phyloP scores from a whole-genome alignment of 2,329 filamentous ascomycete genomes.

The Stylonectria norvegica region DNA sequence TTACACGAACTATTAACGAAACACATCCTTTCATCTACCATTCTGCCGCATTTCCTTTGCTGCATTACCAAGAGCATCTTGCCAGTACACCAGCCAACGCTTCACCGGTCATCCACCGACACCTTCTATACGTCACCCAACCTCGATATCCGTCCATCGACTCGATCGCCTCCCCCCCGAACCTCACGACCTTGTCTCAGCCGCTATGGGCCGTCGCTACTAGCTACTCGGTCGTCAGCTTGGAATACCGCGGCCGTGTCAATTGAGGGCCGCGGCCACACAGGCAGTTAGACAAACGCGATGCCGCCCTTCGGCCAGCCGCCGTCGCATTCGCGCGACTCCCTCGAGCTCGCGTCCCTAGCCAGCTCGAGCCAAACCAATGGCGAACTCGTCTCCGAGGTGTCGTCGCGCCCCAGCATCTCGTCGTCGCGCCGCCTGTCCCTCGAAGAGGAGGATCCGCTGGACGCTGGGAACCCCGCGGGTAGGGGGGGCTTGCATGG shows the following conservation, averaged over 20 bases:
- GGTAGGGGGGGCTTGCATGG: constrained; percentile 30
- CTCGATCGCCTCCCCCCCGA: constrained; percentile 8
- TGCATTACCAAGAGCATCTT: background rate
- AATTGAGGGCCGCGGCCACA: constrained; percentile 10
- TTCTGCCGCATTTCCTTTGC: background rate
- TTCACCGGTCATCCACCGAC: background rate
- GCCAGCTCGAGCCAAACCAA: constrained; percentile 67
- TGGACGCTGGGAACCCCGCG: constrained; percentile 56
- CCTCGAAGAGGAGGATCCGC: constrained; percentile 75
- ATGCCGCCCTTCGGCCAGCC: constrained; percentile 40
- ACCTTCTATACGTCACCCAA: constrained; percentile 14
- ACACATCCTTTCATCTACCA: background rate
- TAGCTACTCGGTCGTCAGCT: constrained; percentile 16
- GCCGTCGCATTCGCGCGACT: constrained; percentile 67
- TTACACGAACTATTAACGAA: too few species aligned
- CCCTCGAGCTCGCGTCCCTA: constrained; percentile 91
- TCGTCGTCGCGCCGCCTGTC: constrained; percentile 91
- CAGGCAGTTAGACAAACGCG: constrained; percentile 32
- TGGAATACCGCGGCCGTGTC: constrained; percentile 13
- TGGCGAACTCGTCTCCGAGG: constrained; percentile 57
- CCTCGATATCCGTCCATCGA: constrained; percentile 5
- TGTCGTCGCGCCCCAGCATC: constrained; percentile 78
- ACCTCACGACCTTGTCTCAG: constrained; percentile 3
- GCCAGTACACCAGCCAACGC: background rate
- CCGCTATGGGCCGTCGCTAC: constrained; percentile 27